A percentile compares a stretch with the other conserved stretches of the same genome.
phyloP scores from a whole-genome alignment of 257 asterid genomes.

The Euphrasia confusa region DNA sequence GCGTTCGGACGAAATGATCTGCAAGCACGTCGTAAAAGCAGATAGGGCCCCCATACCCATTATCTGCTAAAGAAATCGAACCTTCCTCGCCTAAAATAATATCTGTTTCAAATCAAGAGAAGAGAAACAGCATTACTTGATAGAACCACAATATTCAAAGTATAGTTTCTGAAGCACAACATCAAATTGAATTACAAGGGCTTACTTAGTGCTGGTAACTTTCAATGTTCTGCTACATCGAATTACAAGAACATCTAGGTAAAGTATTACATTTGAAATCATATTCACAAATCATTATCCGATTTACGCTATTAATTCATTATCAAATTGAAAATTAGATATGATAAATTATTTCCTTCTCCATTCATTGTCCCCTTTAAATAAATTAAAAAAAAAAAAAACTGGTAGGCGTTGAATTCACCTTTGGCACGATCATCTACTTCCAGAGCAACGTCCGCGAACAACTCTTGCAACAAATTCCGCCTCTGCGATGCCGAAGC shows the following conservation, averaged over 20 bases:
- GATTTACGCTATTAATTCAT: not conserved
- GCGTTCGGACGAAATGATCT: conserved; percentile 65
- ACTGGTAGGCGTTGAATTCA: conserved; percentile 16
- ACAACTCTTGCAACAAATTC: conserved; percentile 76
- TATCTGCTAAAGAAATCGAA: conserved; percentile 42
- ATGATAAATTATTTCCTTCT: not conserved
- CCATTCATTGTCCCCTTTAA: not conserved
- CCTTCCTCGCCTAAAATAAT: conserved; percentile 65
- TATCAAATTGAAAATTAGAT: not conserved
- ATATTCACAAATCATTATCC: not conserved
- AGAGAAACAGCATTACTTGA: conserved; percentile 20
- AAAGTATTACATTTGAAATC: not conserved
- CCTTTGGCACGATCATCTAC: conserved; percentile 97
- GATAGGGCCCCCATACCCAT: conserved; percentile 48
- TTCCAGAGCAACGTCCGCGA: conserved; percentile 89
- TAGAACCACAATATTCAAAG: conserved; percentile 9
- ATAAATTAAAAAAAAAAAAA: not conserved
- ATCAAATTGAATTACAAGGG: no score
- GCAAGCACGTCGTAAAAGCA: conserved; percentile 82
- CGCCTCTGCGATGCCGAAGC: conserved; percentile 75
- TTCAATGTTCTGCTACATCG: no score
- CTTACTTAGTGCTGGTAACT: no score
- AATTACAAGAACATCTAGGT: no score
- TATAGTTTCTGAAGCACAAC: no score
- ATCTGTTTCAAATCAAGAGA: conserved; percentile 41